Evolutionary conservation across 495 filamentous ascomycete genomes (phyloP), one percentile per base, ranked within the genome.

Genomic region (Emericellopsis terricola): DNA sequence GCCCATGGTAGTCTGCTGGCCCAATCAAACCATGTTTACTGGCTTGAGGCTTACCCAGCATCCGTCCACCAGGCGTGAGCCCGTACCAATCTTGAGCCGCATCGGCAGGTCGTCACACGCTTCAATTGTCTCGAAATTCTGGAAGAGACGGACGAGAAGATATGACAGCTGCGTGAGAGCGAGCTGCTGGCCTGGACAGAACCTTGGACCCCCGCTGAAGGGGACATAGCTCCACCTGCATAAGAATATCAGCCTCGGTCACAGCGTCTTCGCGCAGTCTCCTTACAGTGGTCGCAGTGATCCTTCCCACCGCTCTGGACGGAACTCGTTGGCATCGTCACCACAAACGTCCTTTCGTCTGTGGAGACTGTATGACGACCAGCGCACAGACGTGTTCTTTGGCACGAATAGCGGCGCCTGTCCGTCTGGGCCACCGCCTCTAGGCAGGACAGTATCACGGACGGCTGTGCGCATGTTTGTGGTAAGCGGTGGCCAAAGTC

Each of bases 191-290:
- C 64, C 65, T 16, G 53, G 56, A 57, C 60, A 76, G 28, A 76
- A 71, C n/a, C 74, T 56, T 0, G 74, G 73, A 0, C 74, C 73
- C 1, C 72, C 71, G 32, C 65, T 68, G 41, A 78, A 78, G 0
- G 75, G 73, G 21, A 77, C 38, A 44, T 69, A 78, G 30, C 70
- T 62, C 67, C 63, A 76, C 4, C 60, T 64, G 18, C n/a, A 8
- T 1, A 7, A n/a, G n/a, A 10, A n/a, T 27, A 37, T 42, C 13
- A 49, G 41, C 32, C 15, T 15, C 8, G 11, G 31, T 24, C 13
- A 24, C 18, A 11, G 15, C 15, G 13, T 30, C 5, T 26, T 14
- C 11, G 23, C 15, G 5, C 4, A 24, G 29, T 13, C 31, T 11
- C 37, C 41, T 26, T 41, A 41, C 41, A 36, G 33, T 15, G 41